Base-by-base conservation (phyloP, 345 rosid species). In the Ceriops tagal region DNA sequence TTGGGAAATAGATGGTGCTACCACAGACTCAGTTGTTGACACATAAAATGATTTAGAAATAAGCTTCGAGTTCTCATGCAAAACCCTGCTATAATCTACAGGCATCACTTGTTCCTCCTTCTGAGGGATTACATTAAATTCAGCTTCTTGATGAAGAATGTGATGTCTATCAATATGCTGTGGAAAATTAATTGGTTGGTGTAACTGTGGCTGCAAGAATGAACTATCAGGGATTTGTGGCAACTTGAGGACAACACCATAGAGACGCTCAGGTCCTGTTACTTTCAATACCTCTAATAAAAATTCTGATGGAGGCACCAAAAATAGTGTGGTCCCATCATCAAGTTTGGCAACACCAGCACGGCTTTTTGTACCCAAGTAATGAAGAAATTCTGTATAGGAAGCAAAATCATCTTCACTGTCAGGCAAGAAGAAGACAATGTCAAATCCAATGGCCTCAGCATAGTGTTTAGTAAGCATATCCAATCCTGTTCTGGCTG, bases 401-500 rank as follows among this genome's bases (percentile, higher is more conserved):
- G 99, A 90, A 24, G 89, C 96, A 70, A 95, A 95, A 79, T 95
- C 97, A 18, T 92, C 91, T 84, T 92, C 96, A 20, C 96, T 85
- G 68, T 95, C 97, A 1, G 99, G 99, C 81, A 92, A 82, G 87
- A 95, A 95, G 85, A 78, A 92, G 70, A 92, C 90, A 39, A 90
- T 82, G 56, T 90, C 98, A 69, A 90, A 88, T 58, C 93, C 96
- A 70, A 82, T 74, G 34, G 96, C 89, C 79, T 90, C 96, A 3
- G 81, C 78, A 73, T 84, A 90, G 73, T 92, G 98, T 77, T 87
- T 87, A 27, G 96, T 75, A 7, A 95, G 96, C 89, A 89, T 84
- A 81, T 95, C 99, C 85, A 95, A 73, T 74, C 99, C 96, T 22
- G 99, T 95, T 80, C 97, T 84, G 71, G 99, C 99, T 19, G 99